phyloP scores from a whole-genome alignment of 164 flowering plant species.

The Pachysandra terminalis region DNA sequence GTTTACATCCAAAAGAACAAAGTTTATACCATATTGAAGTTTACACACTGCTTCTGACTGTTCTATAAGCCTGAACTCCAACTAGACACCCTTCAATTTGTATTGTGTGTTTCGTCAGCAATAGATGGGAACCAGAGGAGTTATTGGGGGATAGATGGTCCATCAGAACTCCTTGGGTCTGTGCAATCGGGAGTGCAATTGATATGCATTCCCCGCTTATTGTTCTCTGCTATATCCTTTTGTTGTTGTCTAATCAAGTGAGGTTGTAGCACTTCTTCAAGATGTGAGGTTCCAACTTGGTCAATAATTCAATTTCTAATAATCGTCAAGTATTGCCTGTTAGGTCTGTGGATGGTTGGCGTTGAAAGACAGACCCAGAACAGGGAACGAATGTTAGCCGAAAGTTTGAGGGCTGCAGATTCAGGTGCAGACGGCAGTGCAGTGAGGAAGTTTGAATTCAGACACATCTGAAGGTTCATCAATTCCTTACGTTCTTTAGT shows the following conservation, averaged over 20 bases:
- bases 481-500: neutral
- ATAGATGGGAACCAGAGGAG: conserved; percentile 56
- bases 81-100: neutral
- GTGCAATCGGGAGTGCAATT: conserved; percentile 80
- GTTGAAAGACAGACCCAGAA: conserved; percentile 73
- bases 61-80: no score
- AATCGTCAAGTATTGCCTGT: conserved; percentile 8
- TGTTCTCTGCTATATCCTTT: neutral
- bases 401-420: conserved; percentile 43
- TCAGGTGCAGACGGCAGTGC: conserved; percentile 31
- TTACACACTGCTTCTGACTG: no score
- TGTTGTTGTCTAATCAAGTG: neutral
- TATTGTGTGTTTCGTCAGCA: conserved; percentile 7
- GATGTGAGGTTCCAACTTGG: no score
- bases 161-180: conserved; percentile 66
- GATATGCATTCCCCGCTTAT: conserved; percentile 29
- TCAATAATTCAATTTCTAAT: neutral
- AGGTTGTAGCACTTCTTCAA: no score
- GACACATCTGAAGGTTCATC: neutral
- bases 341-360: conserved; percentile 85
- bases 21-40: no score
- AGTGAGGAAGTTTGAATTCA: conserved; percentile 27
- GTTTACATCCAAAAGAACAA: no score
- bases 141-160: conserved; percentile 88
- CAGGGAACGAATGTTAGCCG: conserved; percentile 57